Evolutionary conservation across 345 rosid genomes (phyloP).

Genomic region (Anastatica hierochuntica): DNA sequence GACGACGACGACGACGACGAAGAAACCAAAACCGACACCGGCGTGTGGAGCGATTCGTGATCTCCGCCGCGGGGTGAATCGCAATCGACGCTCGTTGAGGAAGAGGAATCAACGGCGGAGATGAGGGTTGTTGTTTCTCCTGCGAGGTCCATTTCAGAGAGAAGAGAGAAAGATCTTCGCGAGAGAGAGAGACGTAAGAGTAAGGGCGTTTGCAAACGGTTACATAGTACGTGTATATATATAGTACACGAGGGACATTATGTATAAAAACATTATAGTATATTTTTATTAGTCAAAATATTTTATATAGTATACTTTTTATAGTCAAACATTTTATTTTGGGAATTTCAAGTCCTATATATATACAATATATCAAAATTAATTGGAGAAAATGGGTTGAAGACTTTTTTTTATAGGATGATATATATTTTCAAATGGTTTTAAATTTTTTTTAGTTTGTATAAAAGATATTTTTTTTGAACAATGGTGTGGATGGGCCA

Average conservation of each 20-base stretch:
- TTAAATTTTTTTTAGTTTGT: too few species aligned
- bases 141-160: conserved; percentile 23
- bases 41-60: conserved; percentile 36
- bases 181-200: conserved; percentile 16
- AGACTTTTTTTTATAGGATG: background rate
- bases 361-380: conserved; percentile 4
- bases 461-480: conserved; percentile 1
- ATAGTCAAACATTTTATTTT: background rate
- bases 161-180: conserved; percentile 13
- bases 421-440: background rate
- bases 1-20: conserved; percentile 27
- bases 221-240: conserved; percentile 19
- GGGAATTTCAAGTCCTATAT: too few species aligned
- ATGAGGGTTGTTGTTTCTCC: conserved; percentile 9
- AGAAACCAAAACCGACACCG: background rate
- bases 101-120: conserved; percentile 18
- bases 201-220: conserved; percentile 55
- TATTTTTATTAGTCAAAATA: background rate
- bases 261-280: background rate
- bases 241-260: conserved; percentile 6
- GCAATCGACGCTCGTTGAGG: conserved; percentile 31
- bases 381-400: background rate
- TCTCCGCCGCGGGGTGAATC: conserved; percentile 47
- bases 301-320: background rate
- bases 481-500: conserved; percentile 12